Percentiles rank a stretch among this genome's conserved stretches.
These are phyloP conservation scores for Trichosporon sp. DNA, from an alignment of 1,284 basidiomycete species.

Conservation along the genomic window DNA sequence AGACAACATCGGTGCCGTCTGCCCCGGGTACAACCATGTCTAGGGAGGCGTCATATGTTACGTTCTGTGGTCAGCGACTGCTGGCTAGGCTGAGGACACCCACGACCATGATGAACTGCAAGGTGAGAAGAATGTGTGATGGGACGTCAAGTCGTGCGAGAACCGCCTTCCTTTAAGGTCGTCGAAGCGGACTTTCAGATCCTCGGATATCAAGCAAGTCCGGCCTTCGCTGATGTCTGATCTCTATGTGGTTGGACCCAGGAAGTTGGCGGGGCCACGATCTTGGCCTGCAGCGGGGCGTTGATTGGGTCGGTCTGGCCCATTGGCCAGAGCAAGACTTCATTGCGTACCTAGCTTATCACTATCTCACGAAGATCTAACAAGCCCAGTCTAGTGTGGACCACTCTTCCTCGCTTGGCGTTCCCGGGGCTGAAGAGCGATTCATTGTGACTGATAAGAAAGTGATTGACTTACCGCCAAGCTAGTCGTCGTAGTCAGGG, in stretches of 20 bases:
- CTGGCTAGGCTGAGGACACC: not conserved
- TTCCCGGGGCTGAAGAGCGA: not conserved
- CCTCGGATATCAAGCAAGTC: not conserved
- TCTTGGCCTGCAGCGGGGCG: not conserved
- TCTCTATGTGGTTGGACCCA: not conserved
- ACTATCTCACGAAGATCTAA: not conserved
- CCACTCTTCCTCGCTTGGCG: not conserved
- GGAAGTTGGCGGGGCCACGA: not conserved
- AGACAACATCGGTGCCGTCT: slow-evolving; percentile 51
- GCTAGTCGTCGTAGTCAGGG: not conserved
- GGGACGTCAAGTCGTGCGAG: not conserved
- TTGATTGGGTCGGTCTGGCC: not conserved
- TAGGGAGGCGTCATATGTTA: slow-evolving; percentile 48
- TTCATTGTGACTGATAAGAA: not conserved
- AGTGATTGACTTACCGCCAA: not conserved
- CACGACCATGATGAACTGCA: slow-evolving; percentile 9
- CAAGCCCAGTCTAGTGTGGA: not conserved
- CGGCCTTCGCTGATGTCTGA: not conserved
- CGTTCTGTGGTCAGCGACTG: slow-evolving; percentile 37
- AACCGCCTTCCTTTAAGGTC: not conserved
- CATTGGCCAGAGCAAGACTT: not conserved
- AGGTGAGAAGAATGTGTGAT: not conserved
- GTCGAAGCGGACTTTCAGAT: not conserved
- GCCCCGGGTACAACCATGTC: slow-evolving; percentile 54
- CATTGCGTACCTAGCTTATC: not conserved